Percentiles rank a stretch among this genome's conserved stretches.
phyloP scores from a whole-genome alignment of 345 rosid species.

The Salix udensis region DNA sequence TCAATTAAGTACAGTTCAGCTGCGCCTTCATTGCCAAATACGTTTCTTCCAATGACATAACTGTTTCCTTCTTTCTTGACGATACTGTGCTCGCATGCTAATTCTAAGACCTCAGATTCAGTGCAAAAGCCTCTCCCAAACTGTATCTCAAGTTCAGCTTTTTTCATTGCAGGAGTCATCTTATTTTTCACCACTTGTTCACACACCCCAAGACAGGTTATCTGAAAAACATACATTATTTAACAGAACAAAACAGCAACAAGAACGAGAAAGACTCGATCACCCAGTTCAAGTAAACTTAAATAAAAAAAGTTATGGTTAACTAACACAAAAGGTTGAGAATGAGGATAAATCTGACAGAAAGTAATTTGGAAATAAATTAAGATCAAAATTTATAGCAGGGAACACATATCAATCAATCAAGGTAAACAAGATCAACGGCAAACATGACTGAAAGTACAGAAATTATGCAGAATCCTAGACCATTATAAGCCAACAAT shows the following conservation, averaged over 20 bases:
- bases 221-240: conserved; percentile 25
- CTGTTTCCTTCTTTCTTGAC: conserved; percentile 50
- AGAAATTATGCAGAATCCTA: neutral
- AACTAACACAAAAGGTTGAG: neutral
- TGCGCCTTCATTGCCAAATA: conserved; percentile 32
- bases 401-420: neutral
- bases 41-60: conserved; percentile 47
- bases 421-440: neutral
- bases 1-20: conserved; percentile 48
- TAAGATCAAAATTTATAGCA: neutral
- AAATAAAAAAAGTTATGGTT: neutral
- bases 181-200: conserved; percentile 88
- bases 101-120: conserved; percentile 64
- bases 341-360: neutral
- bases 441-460: neutral
- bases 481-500: neutral
- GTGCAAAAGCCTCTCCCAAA: conserved; percentile 68
- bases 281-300: neutral
- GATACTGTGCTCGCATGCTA: conserved; percentile 67
- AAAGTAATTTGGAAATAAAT: neutral
- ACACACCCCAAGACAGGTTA: conserved; percentile 56
- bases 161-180: conserved; percentile 51
- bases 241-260: neutral
- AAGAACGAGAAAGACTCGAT: neutral
- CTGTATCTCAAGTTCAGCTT: conserved; percentile 55